Evolutionary conservation across 2,329 filamentous ascomycete species (phyloP).

Genomic region (Botrytis elliptica): DNA sequence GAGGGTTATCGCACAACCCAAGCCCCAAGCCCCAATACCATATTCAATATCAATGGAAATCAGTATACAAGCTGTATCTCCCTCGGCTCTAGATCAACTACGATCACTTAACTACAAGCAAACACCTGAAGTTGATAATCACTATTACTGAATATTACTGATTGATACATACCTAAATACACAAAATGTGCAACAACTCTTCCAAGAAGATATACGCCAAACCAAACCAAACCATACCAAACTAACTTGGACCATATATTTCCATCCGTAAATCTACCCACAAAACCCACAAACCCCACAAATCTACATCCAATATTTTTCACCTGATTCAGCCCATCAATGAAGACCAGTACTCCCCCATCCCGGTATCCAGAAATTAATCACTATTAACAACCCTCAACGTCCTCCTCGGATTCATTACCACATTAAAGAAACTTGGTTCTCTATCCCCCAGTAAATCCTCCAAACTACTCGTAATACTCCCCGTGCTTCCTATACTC

Average conservation of each 20-base stretch:
- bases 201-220: background rate
- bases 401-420: slow-evolving; percentile 66
- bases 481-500: slow-evolving; percentile 26
- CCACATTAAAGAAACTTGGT: slow-evolving; percentile 68
- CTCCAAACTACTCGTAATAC: slow-evolving; percentile 45
- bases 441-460: slow-evolving; percentile 62
- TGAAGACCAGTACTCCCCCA: background rate
- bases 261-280: background rate
- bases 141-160: too few relatives aligned
- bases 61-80: background rate
- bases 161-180: too few relatives aligned
- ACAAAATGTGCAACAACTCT: too few relatives aligned
- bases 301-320: background rate
- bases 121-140: too few relatives aligned
- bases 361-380: slow-evolving; percentile 15
- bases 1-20: background rate
- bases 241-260: background rate
- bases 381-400: slow-evolving; percentile 63
- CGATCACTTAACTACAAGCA: background rate
- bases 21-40: background rate
- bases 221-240: background rate
- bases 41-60: background rate
- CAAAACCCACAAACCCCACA: background rate
- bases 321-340: background rate
- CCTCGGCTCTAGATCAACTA: background rate